Evolutionary conservation across 768 basidiomycete genomes (phyloP), one percentile per base, ranked within the genome.

Genomic region (Amanita pallidorosea): DNA sequence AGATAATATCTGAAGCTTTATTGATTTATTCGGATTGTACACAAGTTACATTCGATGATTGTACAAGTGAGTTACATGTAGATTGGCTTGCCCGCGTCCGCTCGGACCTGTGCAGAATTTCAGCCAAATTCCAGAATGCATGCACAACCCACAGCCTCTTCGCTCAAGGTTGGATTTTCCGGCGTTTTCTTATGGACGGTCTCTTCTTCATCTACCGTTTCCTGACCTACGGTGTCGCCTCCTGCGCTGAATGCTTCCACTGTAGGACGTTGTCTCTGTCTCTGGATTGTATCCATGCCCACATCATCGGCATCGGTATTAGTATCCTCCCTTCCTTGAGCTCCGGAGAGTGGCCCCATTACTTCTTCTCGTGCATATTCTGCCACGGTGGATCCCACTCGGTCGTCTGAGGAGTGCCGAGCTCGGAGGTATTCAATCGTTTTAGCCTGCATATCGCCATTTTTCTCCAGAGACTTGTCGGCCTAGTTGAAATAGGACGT

Each of bases 351-450:
- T 1, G 76, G 76, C 5, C 76, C 76, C 17, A 59, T 56, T 9
- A 79, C 74, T 53, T 70, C 65, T 49, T 79, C 76, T 33, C 61
- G 64, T 37, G 58, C 38, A 49, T 74, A 73, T 34, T 58, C 57
- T 0, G 73, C 70, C 3, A 60, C 65, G 0, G 67, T 70, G 8
- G 70, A 64, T 8, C 52, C 58, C 13, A 55, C 54, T n/a, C 55
- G 49, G 7, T 61, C 58, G 34, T 67, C 63, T 1, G 70, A 66
- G 15, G 62, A 57, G 55, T 72, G 71, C 5, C 70, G 67, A 3
- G 66, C 54, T 25, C 58, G 63, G 40, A 76, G 57, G 52, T 70
- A 71, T 38, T 74, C 66, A 38, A 78, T 56, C 0, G 76, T 77
- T 43, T 61, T 61, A 15, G 60, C 54, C 47, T 74, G 70, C 51